Evolutionary conservation across 2,329 filamentous ascomycete genomes (phyloP).

Genomic region (Ceratocystis papillata): DNA sequence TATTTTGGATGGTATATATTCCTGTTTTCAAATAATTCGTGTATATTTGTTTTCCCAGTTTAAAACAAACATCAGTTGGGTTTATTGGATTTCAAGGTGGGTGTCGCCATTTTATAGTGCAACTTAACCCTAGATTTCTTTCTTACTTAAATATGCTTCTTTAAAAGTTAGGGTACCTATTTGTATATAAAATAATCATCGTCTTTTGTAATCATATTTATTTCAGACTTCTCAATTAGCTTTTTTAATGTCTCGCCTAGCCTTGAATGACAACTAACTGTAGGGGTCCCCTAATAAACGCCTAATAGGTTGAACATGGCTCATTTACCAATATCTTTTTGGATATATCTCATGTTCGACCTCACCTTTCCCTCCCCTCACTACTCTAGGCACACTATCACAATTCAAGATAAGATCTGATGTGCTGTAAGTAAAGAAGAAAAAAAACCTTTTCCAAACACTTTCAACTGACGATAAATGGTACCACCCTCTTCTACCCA

Average conservation of each 20-base stretch:
- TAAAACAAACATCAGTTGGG: no score
- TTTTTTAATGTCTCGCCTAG: neutral
- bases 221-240: neutral
- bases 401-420: neutral
- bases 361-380: neutral
- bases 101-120: neutral
- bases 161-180: no score
- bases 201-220: neutral
- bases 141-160: no score
- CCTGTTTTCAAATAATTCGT: neutral
- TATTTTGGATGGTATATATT: neutral
- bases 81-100: neutral
- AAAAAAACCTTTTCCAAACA: neutral
- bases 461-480: conserved; percentile 15
- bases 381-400: neutral
- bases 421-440: conserved; percentile 9
- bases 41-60: neutral
- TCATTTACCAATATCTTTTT: neutral
- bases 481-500: neutral
- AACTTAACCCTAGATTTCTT: neutral
- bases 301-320: neutral
- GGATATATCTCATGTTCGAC: neutral
- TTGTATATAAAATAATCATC: neutral
- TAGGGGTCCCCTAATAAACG: no score
- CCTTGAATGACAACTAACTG: neutral